These are phyloP conservation scores for Astrothelium subdiscretum DNA, from an alignment of 495 filamentous ascomycete genomes.

Conservation along the genomic window DNA sequence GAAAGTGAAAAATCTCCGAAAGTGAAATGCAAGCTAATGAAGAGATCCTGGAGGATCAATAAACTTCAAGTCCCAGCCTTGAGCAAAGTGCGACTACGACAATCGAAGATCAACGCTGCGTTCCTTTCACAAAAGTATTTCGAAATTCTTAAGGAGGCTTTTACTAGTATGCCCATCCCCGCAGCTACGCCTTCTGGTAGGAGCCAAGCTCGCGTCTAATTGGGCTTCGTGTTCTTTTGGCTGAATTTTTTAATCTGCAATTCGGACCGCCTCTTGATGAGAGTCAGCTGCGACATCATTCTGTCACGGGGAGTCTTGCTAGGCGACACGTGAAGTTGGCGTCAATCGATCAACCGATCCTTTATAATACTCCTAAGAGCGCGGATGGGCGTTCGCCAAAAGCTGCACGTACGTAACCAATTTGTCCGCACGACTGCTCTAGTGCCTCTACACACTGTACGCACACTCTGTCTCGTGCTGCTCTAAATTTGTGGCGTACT, in stretches of 20 bases:
- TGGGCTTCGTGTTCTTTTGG: neutral
- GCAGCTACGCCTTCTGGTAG: no score
- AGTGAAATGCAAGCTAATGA: neutral
- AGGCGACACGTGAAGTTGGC: no score
- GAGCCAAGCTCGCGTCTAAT: neutral
- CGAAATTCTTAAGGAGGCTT: no score
- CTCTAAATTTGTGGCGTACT: neutral
- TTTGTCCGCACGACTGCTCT: neutral
- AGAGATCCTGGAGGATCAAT: neutral
- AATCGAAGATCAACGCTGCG: no score
- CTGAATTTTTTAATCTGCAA: no score
- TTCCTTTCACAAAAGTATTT: no score
- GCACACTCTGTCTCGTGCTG: neutral
- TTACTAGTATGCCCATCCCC: no score
- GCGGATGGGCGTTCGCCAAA: neutral
- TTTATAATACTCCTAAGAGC: neutral
- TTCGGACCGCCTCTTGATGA: no score
- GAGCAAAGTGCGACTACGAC: no score
- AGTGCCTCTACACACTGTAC: neutral
- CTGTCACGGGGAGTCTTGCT: no score
- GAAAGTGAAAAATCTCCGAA: neutral
- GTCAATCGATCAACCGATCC: no score
- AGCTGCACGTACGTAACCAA: neutral
- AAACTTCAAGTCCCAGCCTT: neutral
- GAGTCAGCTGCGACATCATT: no score